phyloP scores from a whole-genome alignment of 495 filamentous ascomycete species.

The Penicillium cinerascens region DNA sequence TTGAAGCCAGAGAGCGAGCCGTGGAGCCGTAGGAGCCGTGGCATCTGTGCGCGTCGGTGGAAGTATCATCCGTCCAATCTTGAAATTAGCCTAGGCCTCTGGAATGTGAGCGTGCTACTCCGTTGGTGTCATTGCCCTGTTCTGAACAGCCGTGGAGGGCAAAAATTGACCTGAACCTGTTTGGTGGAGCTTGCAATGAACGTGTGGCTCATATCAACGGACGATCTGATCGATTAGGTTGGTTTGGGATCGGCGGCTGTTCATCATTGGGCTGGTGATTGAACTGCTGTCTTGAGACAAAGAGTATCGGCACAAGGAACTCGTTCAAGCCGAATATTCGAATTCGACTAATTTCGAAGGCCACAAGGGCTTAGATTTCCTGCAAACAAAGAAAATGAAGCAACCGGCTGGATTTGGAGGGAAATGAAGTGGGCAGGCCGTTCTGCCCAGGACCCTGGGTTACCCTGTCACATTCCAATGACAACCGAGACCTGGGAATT shows the following conservation, averaged over 20 bases:
- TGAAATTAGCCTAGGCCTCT: not conserved
- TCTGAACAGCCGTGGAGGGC: not conserved
- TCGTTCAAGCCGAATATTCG: not conserved
- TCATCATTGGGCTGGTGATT: no score
- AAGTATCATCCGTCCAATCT: not conserved
- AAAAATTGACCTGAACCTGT: not conserved
- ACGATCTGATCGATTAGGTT: no score
- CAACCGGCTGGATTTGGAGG: not conserved
- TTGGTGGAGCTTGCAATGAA: not conserved
- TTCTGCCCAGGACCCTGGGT: not conserved
- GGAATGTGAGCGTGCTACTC: constrained; percentile 15
- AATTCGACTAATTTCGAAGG: not conserved
- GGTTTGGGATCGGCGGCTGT: no score
- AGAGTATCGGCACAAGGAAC: not conserved
- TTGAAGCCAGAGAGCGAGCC: not conserved
- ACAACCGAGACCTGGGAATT: not conserved
- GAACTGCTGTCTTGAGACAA: not conserved
- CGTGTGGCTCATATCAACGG: not conserved
- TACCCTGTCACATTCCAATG: not conserved
- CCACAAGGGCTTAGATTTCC: not conserved
- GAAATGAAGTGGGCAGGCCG: not conserved
- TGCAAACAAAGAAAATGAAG: not conserved
- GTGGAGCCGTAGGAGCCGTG: no score
- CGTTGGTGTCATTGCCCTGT: not conserved
- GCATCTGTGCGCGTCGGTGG: not conserved